phyloP scores from a whole-genome alignment of 441 rosid genomes.

The Eutrema salsugineum region DNA sequence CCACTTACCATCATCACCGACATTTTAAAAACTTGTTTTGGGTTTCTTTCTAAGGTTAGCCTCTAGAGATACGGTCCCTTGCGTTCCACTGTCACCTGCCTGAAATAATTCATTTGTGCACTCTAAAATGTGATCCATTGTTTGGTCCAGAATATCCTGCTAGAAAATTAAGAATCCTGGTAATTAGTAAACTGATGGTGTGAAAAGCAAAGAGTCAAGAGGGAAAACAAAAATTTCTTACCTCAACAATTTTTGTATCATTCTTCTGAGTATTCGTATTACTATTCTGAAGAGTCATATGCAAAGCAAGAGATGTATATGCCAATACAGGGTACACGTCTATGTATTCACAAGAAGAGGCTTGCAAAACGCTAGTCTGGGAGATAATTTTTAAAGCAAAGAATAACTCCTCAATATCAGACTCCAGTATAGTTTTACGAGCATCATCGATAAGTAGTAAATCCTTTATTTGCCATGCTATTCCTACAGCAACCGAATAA shows the following conservation, averaged over 20 bases:
- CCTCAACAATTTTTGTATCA: constrained; percentile 39
- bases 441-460: constrained; percentile 52
- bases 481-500: constrained; percentile 66
- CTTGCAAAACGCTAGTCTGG: constrained; percentile 70
- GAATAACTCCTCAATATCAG: constrained; percentile 52
- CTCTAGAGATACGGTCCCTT: constrained; percentile 18
- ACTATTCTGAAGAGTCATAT: constrained; percentile 45
- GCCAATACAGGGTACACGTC: constrained; percentile 69
- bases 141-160: constrained; percentile 55
- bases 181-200: constrained; percentile 7
- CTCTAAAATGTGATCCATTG: constrained; percentile 63
- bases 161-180: not conserved
- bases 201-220: constrained; percentile 13
- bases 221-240: constrained; percentile 27
- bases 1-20: constrained; percentile 46
- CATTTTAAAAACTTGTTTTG: constrained; percentile 21
- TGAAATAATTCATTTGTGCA: constrained; percentile 55
- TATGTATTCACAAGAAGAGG: constrained; percentile 46
- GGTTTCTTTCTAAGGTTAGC: constrained; percentile 26
- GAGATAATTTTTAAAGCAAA: constrained; percentile 71
- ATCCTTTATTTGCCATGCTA: constrained; percentile 93
- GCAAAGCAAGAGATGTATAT: constrained; percentile 69
- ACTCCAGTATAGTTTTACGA: constrained; percentile 51
- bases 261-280: constrained; percentile 27
- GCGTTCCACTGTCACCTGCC: constrained; percentile 31